Conservation (phyloP, 2,329 filamentous ascomycete species). For the Ophiostoma ips region DNA sequence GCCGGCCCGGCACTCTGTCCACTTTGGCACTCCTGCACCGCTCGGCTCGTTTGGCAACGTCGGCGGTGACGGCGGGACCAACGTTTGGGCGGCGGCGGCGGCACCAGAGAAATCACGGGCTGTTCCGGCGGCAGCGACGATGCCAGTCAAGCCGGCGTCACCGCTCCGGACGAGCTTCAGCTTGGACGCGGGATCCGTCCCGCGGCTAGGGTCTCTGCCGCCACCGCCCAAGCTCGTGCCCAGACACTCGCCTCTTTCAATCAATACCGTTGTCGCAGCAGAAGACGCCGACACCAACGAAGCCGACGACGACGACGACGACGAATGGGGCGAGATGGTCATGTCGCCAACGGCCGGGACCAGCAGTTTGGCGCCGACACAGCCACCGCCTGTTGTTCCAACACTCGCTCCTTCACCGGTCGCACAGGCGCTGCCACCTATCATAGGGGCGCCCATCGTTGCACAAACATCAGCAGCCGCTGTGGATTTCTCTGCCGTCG, state of each 20-base stretch:
- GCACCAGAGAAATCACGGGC: no score
- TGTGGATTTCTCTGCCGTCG: neutral
- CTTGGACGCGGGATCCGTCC: neutral
- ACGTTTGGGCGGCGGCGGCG: neutral
- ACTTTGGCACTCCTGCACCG: neutral
- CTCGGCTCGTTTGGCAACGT: neutral
- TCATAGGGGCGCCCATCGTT: neutral
- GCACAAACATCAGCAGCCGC: neutral
- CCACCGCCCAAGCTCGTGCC: neutral
- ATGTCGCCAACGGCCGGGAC: conserved; percentile 21
- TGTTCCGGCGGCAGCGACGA: no score
- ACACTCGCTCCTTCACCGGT: neutral
- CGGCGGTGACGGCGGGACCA: neutral
- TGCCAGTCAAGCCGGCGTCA: neutral
- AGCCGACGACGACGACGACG: conserved; percentile 32
- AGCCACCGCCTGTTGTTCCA: neutral
- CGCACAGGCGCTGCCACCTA: no score
- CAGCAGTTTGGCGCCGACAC: neutral
- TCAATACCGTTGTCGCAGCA: neutral
- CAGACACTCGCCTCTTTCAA: neutral
- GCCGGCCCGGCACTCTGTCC: neutral
- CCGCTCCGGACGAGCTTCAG: neutral
- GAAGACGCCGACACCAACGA: neutral
- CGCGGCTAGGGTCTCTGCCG: neutral
- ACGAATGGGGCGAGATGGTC: conserved; percentile 50